Evolutionary conservation across 768 basidiomycete genomes (phyloP), one percentile per base, ranked within the genome.

Genomic region (Boletus edulis): DNA sequence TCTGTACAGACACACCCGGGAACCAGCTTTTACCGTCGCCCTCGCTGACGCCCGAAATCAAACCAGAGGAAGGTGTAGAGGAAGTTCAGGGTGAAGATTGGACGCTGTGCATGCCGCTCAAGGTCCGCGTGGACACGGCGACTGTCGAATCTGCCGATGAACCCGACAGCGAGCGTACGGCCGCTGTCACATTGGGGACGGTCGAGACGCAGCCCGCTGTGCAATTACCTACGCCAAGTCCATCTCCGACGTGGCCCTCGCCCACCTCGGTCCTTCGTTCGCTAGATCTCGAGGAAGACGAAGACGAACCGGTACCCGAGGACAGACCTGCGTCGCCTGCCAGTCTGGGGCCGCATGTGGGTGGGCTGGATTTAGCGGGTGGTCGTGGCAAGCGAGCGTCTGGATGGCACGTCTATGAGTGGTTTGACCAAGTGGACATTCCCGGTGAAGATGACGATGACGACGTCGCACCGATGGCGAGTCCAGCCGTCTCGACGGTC

Each of bases 51-150:
- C 56, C 52, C 0, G 27, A 41, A n/a, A 37, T 31, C 5, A 37
- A 58, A n/a, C 15, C 48, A 1, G 50, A 57, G 34, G 4, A 8
- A 0, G 45, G 18, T 11, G 8, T 55, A 54, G 64, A 62, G n/a
- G 61, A 48, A 12, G 45, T 49, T 2, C 35, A 56, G 20, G 38
- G 40, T 22, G 70, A 70, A 7, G 69, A 70, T 29, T 70, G 69
- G 69, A 70, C 69, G 32, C 51, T 70, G 9, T 70, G 66, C 6
- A 72, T 72, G 71, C 67, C 69, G 17, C 59, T 72, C 56, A 64
- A 68, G 31, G 37, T 29, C 17, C 57, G 43, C 0, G 55, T 43
- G 2, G 48, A 20, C 5, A 35, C 37, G 13, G 52, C 58, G 2
- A 37, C 46, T 8, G 37, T 41, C 29, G 52, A 46, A 20, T 32